phyloP scores from a whole-genome alignment of 2,329 filamentous ascomycete species.

The Xylaria sp. region DNA sequence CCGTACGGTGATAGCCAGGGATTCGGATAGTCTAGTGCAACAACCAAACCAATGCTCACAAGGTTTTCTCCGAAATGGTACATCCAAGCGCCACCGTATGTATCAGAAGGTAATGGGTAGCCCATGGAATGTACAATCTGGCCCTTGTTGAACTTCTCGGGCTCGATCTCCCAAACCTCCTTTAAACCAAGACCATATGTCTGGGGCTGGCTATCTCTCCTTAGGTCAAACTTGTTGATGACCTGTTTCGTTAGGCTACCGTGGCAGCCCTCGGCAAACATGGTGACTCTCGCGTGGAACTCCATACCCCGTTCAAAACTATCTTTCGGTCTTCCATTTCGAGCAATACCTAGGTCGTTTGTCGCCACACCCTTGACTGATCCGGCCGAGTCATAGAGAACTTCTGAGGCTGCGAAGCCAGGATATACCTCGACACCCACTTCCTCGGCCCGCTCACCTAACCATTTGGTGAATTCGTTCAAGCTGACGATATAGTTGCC shows the following conservation, averaged over 20 bases:
- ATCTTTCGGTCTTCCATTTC: slow-evolving; percentile 86
- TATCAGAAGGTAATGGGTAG: slow-evolving; percentile 86
- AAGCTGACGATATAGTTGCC: slow-evolving; percentile 98
- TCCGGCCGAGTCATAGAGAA: slow-evolving; percentile 86
- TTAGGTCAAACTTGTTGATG: slow-evolving; percentile 90
- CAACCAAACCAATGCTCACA: slow-evolving; percentile 89
- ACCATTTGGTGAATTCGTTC: slow-evolving; percentile 95
- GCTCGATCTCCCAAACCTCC: slow-evolving; percentile 96
- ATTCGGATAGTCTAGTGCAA: slow-evolving; percentile 94
- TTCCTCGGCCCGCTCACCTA: slow-evolving; percentile 96
- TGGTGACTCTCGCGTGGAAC: slow-evolving; percentile 90
- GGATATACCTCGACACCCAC: slow-evolving; percentile 95
- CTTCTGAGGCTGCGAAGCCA: slow-evolving; percentile 92
- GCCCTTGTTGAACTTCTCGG: slow-evolving; percentile 90
- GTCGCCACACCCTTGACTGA: slow-evolving; percentile 94
- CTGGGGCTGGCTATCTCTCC: slow-evolving; percentile 89
- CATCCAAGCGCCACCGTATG: slow-evolving; percentile 98
- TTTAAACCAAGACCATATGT: slow-evolving; percentile 96
- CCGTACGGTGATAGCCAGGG: slow-evolving; percentile 95
- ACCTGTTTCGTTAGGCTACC: slow-evolving; percentile 95
- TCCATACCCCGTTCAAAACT: slow-evolving; percentile 97
- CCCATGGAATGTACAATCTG: slow-evolving; percentile 90
- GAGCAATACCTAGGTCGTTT: slow-evolving; percentile 87
- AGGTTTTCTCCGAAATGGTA: slow-evolving; percentile 99
- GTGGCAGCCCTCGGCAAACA: slow-evolving; percentile 95